These are phyloP conservation scores for Cladosporium sphaerospermum DNA, from an alignment of 2,329 filamentous ascomycete genomes.

Conservation along the genomic window DNA sequence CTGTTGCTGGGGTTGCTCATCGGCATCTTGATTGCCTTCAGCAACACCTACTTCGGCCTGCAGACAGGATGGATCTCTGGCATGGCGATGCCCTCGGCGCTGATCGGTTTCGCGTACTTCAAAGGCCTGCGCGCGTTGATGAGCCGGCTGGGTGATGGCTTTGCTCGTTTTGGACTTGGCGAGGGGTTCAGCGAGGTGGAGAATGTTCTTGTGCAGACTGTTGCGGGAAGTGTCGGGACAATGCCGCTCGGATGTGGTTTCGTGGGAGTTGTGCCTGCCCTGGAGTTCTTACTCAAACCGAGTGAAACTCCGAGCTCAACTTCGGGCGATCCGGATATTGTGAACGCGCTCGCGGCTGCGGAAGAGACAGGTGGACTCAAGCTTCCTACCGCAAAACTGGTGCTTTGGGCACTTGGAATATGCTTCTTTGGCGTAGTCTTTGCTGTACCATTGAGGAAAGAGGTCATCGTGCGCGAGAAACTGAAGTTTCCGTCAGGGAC, in stretches of 20 bases:
- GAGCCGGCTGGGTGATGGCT: conserved; percentile 41
- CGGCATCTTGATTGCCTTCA: conserved; percentile 87
- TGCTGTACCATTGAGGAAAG: conserved; percentile 79
- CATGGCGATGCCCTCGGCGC: conserved; percentile 93
- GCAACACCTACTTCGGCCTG: conserved; percentile 98
- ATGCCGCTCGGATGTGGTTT: conserved; percentile 96
- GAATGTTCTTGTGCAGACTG: conserved; percentile 93
- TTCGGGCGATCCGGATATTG: conserved; percentile 18
- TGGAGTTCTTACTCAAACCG: conserved; percentile 74
- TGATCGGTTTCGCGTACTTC: conserved; percentile 94
- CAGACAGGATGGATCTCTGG: conserved; percentile 79
- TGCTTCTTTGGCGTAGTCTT: conserved; percentile 98
- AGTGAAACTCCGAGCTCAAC: conserved; percentile 51
- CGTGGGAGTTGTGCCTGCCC: conserved; percentile 85
- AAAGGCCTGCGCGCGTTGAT: conserved; percentile 68
- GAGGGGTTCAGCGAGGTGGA: conserved; percentile 84
- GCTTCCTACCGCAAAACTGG: conserved; percentile 61
- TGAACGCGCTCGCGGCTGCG: conserved; percentile 15
- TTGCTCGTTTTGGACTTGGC: conserved; percentile 22
- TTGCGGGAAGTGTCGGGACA: conserved; percentile 89
- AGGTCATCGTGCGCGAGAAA: conserved; percentile 90
- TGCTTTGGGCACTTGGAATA: conserved; percentile 85
- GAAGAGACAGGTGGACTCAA: conserved; percentile 23
- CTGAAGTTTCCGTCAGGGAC: conserved; percentile 93
- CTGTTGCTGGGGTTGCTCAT: conserved; percentile 74